Conservation (phyloP, 2,329 filamentous ascomycete genomes). For the Fusarium hostae region DNA sequence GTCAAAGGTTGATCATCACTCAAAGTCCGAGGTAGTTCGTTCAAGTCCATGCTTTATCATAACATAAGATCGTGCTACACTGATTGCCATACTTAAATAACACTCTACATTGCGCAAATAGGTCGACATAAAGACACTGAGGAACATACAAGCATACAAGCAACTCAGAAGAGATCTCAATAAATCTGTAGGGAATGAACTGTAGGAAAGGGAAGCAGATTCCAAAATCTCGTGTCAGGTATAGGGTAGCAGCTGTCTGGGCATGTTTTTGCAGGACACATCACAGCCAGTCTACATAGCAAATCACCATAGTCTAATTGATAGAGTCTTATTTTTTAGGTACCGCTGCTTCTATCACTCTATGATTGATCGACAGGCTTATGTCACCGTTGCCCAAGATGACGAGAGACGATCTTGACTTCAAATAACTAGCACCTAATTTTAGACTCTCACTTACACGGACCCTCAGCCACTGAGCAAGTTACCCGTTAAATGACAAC, state of each 20-base stretch:
- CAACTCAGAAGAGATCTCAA: neutral
- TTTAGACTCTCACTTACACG: neutral
- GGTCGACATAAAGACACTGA: neutral
- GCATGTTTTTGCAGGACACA: too few relatives aligned
- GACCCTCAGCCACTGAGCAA: neutral
- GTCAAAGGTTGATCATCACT: neutral
- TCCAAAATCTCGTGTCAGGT: neutral
- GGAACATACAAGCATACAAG: neutral
- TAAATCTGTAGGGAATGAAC: neutral
- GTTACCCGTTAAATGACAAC: neutral
- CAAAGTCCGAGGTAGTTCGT: neutral
- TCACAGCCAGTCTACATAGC: neutral
- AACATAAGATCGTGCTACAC: neutral
- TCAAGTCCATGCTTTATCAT: too few relatives aligned
- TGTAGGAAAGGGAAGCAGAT: neutral
- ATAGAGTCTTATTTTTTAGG: neutral
- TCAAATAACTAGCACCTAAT: neutral
- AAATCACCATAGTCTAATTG: neutral
- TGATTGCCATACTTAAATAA: neutral
- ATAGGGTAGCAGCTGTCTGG: neutral
- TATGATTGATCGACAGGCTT: neutral
- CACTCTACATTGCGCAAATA: neutral
- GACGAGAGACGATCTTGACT: conserved; percentile 14
- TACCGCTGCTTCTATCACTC: neutral
- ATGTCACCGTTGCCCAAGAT: conserved; percentile 8